Conservation (phyloP, 1,284 basidiomycete species). For the Microbotryomycetes sp. region DNA sequence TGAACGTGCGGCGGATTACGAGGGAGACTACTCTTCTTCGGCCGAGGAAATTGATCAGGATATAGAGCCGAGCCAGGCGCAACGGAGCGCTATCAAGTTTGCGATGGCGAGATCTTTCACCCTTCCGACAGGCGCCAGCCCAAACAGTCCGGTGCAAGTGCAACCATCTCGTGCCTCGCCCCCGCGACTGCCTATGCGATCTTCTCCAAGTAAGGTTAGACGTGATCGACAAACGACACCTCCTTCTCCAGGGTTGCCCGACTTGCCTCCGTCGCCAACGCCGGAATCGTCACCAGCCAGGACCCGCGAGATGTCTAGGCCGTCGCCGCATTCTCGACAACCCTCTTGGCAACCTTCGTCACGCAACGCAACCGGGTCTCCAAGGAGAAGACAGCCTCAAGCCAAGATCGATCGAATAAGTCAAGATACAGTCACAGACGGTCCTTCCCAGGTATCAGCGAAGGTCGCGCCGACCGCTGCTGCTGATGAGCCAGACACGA, state of each 20-base stretch:
- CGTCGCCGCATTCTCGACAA: neutral
- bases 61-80: neutral
- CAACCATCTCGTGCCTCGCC: neutral
- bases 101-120: slow-evolving; percentile 18
- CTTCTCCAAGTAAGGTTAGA: neutral
- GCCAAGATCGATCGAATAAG: neutral
- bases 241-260: neutral
- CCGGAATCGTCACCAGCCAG: neutral
- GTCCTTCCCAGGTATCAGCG: neutral
- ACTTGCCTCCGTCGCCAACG: neutral
- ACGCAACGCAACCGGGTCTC: too few species aligned
- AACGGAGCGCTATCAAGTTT: slow-evolving; percentile 23
- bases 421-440: neutral
- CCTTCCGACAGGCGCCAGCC: too few species aligned
- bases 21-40: neutral
- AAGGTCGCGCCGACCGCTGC: neutral
- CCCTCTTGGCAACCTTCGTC: neutral
- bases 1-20: neutral
- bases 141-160: too few species aligned
- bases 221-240: neutral
- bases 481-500: neutral
- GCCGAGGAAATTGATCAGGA: neutral
- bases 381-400: too few species aligned
- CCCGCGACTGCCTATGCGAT: neutral
- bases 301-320: neutral